Conservation (phyloP, 2,329 filamentous ascomycete genomes). For the Cordyceps fumosorosea region DNA sequence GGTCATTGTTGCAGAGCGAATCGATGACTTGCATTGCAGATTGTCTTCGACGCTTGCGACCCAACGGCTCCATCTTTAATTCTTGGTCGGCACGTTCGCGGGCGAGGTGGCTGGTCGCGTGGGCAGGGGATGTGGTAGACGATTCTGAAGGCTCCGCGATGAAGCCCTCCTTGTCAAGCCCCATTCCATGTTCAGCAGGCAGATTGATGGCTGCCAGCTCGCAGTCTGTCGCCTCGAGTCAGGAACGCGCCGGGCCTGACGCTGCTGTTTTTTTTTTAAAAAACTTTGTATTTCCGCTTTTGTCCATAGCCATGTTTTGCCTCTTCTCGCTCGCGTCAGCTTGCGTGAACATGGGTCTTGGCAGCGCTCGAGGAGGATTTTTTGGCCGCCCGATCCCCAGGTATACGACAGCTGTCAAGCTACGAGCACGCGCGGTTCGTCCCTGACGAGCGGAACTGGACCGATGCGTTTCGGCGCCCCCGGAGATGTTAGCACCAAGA, state of each 20-base stretch:
- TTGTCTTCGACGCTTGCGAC: conserved; percentile 3
- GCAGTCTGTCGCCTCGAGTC: conserved; percentile 6
- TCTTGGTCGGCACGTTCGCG: neutral
- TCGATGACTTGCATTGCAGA: conserved; percentile 13
- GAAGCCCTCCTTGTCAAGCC: neutral
- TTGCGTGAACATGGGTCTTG: conserved; percentile 11
- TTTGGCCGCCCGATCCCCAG: neutral
- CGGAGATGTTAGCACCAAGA: neutral
- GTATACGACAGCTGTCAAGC: neutral
- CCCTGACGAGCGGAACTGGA: neutral
- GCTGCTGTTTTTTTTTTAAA: neutral
- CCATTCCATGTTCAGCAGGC: neutral
- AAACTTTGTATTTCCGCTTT: conserved; percentile 3
- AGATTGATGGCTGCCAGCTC: neutral
- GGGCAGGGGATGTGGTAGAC: neutral
- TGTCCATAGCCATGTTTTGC: neutral
- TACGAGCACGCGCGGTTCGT: neutral
- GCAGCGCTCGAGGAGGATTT: neutral
- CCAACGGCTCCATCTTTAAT: conserved; percentile 6
- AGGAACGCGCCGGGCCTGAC: neutral
- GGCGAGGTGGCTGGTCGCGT: conserved; percentile 9
- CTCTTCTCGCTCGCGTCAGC: neutral
- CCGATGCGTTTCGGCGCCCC: neutral
- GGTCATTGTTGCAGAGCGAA: conserved; percentile 12
- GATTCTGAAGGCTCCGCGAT: no score